Conservation (phyloP, 1,284 basidiomycete species). For the Tranzscheliella williamsii region DNA sequence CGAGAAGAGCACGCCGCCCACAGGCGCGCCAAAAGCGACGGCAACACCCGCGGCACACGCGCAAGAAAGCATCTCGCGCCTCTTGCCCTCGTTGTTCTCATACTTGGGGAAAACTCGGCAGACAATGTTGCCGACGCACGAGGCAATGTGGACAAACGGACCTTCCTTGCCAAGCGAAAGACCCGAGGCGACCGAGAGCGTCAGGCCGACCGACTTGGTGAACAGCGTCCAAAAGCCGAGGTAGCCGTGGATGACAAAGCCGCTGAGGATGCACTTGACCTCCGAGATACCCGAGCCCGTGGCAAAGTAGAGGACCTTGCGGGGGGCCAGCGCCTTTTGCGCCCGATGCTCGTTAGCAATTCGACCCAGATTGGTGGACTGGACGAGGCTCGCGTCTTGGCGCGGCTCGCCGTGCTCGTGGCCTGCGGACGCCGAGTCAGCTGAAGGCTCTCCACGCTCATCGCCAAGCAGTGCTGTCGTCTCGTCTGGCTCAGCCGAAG, state of each 20-base stretch:
- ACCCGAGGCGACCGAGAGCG: constrained; percentile 67
- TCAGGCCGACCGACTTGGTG: constrained; percentile 84
- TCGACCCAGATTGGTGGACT: background rate
- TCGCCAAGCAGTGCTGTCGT: constrained; percentile 16
- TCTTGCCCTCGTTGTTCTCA: constrained; percentile 77
- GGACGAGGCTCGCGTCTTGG: background rate
- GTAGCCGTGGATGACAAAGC: constrained; percentile 94
- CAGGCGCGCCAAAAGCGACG: constrained; percentile 52
- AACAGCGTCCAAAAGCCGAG: constrained; percentile 85
- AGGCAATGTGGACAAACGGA: constrained; percentile 93
- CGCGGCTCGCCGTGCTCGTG: constrained; percentile 10
- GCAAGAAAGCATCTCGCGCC: constrained; percentile 48
- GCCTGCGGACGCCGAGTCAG: constrained; percentile 7
- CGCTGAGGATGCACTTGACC: constrained; percentile 90
- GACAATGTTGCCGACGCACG: constrained; percentile 91
- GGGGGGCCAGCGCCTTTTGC: constrained; percentile 63
- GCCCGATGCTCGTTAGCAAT: constrained; percentile 37
- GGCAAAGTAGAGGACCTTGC: constrained; percentile 66
- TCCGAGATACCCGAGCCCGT: constrained; percentile 95
- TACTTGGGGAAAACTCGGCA: constrained; percentile 72
- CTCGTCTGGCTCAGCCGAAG: constrained; percentile 23
- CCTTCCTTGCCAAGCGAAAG: constrained; percentile 73
- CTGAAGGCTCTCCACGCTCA: background rate
- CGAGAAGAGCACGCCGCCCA: constrained; percentile 67
- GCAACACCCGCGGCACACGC: constrained; percentile 73